Evolutionary conservation across 2,329 filamentous ascomycete species (phyloP).

Genomic region (Zasmidium angulare): DNA sequence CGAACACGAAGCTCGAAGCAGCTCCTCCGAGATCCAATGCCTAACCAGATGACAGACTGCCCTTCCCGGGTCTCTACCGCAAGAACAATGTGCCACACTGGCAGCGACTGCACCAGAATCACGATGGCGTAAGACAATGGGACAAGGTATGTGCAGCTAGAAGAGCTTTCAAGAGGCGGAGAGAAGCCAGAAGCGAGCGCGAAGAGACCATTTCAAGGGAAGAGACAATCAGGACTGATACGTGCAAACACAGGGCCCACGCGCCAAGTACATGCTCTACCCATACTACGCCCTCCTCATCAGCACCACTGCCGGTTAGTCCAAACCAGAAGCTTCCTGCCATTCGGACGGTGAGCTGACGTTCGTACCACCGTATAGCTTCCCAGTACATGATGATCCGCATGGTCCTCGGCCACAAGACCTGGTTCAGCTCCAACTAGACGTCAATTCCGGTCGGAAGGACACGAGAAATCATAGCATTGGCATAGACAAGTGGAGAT

Average conservation of each 20-base stretch:
- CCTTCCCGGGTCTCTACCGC: conserved; percentile 58
- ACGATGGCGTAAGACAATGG: conserved; percentile 73
- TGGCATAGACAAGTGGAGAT: neutral
- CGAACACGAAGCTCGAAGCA: neutral
- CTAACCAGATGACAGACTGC: conserved; percentile 15
- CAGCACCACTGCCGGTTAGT: conserved; percentile 54
- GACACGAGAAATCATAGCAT: neutral
- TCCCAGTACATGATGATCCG: conserved; percentile 71
- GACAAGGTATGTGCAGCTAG: conserved; percentile 63
- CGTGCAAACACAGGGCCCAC: conserved; percentile 53
- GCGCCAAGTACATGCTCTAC: conserved; percentile 64
- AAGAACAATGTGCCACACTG: conserved; percentile 74
- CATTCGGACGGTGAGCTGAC: neutral
- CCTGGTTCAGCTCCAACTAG: conserved; percentile 54
- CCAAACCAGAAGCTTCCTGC: neutral
- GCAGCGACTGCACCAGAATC: conserved; percentile 73
- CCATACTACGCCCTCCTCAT: conserved; percentile 62
- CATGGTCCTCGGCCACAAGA: conserved; percentile 75
- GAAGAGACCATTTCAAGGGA: too few relatives aligned
- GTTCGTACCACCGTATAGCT: conserved; percentile 30
- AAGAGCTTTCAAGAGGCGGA: conserved; percentile 7
- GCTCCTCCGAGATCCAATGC: conserved; percentile 1
- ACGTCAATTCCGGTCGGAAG: neutral
- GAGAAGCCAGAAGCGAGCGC: too few relatives aligned
- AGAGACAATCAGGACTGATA: conserved; percentile 17